These are phyloP conservation scores for Lojkania enalia DNA, from an alignment of 2,329 filamentous ascomycete genomes.

Conservation along the genomic window DNA sequence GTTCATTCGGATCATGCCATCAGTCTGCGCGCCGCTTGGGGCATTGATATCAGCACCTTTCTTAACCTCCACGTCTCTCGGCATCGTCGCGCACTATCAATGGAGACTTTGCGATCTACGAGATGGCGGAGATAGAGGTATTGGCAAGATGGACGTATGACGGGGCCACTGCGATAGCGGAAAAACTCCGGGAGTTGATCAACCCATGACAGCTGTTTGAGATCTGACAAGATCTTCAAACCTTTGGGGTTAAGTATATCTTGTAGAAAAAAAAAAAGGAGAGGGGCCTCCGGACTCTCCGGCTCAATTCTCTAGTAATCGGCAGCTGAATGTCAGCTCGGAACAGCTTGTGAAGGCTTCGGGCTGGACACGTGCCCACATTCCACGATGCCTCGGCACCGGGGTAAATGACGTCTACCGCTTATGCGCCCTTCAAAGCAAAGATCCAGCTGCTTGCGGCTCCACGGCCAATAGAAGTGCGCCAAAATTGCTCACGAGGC, in stretches of 20 bases:
- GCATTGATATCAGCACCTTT: conserved; percentile 33
- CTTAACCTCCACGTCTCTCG: conserved; percentile 34
- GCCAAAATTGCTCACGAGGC: conserved; percentile 35
- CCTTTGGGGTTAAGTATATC: too few relatives aligned
- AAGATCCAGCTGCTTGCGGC: conserved; percentile 24
- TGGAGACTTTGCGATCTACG: too few relatives aligned
- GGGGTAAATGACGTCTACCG: conserved; percentile 32
- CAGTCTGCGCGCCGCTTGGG: conserved; percentile 51
- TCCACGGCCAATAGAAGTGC: conserved; percentile 31
- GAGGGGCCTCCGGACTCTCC: too few relatives aligned
- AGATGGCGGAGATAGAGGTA: too few relatives aligned
- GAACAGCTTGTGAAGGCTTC: conserved; percentile 16
- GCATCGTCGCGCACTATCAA: conserved; percentile 18
- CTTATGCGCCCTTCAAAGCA: conserved; percentile 23
- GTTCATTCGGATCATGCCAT: conserved; percentile 54
- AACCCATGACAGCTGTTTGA: too few relatives aligned
- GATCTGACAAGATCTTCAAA: too few relatives aligned
- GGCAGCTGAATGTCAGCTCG: conserved; percentile 15
- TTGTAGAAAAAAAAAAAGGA: too few relatives aligned
- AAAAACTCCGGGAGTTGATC: not conserved
- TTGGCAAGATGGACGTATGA: too few relatives aligned
- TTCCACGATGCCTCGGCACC: conserved; percentile 32
- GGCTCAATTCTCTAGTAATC: too few relatives aligned
- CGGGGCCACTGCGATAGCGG: not conserved
- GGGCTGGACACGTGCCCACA: conserved; percentile 15